phyloP scores from a whole-genome alignment of 1,139 yeast species.

The Torulaspora globosa region DNA sequence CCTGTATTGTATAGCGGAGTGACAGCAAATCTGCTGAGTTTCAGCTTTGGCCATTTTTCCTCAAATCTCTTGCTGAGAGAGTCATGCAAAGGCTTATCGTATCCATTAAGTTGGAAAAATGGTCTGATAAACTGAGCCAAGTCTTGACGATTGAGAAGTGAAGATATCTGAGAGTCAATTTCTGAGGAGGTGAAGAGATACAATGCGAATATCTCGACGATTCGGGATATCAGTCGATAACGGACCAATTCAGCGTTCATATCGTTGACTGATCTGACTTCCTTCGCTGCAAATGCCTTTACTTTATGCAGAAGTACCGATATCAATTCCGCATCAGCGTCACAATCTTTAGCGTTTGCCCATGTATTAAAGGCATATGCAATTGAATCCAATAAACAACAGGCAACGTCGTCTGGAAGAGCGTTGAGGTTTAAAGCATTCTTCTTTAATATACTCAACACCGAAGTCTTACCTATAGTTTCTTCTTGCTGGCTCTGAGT shows the following conservation, averaged over 20 bases:
- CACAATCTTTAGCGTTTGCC: slow-evolving; percentile 55
- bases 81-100: slow-evolving; percentile 46
- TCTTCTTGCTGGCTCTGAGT: slow-evolving; percentile 8
- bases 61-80: slow-evolving; percentile 46
- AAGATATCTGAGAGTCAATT: slow-evolving; percentile 43
- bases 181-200: slow-evolving; percentile 60
- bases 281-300: slow-evolving; percentile 25
- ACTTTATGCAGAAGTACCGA: slow-evolving; percentile 46
- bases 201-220: slow-evolving; percentile 71
- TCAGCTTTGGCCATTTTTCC: slow-evolving; percentile 45
- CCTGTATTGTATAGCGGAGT: slow-evolving; percentile 48
- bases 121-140: slow-evolving; percentile 39
- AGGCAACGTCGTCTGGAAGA: slow-evolving; percentile 53
- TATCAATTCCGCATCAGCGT: slow-evolving; percentile 50
- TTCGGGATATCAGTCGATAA: slow-evolving; percentile 57
- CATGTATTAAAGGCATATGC: slow-evolving; percentile 65
- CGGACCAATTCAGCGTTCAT: slow-evolving; percentile 51
- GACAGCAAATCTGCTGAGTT: slow-evolving; percentile 50
- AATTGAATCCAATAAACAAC: slow-evolving; percentile 59
- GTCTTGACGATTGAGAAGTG: slow-evolving; percentile 43
- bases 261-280: slow-evolving; percentile 24
- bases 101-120: slow-evolving; percentile 40
- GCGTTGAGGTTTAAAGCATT: slow-evolving; percentile 50
- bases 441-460: slow-evolving; percentile 57
- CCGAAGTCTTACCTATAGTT: slow-evolving; percentile 30